Evolutionary conservation across 2,329 filamentous ascomycete species (phyloP), one percentile per base, ranked within the genome.

Genomic region (Sclerotinia trifoliorum): DNA sequence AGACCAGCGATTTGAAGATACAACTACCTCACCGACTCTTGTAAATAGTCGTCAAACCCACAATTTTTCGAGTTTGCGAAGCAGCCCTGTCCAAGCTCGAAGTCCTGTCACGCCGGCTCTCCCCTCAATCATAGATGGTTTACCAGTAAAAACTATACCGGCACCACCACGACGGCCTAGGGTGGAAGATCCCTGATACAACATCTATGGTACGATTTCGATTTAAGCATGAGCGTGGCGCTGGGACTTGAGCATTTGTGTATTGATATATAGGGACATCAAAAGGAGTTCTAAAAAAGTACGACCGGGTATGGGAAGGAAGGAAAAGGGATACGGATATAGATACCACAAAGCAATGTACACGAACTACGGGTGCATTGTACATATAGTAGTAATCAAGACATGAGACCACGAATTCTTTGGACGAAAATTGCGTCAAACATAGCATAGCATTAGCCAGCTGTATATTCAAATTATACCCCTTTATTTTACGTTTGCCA

Each of bases 71-170:
- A 72, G 64, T 61, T 68, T 70, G 56, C 69, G 65, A 21, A 73
- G 70, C 51, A 74, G 69, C 48, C 70, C 65, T 19, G 51, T 29
- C 35, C 68, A 66, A 46, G 56, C 63, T 58, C 70, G 64, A 48
- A 73, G 68, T 51, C 68, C 71, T 48, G 60, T 51, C 32, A 42
- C 60, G 17, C 60, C 60, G 29, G 32, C 60, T 51, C 58, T 67
- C 11, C 73, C 74, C 24, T 55, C 71, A 17, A 61, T 66, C 5
- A 63, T 69, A 68, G 71, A 71, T 56, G 73, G 71, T 7, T 67
- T 77, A 26, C 72, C 71, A 24, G 65, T 76, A 15, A 64, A 71
- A 46, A 74, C 69, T 64, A 75, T 77, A 52, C 75, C 75, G n/a
- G 74, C 75, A 62, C 75, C 75, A 7, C 74, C 74, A 42, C 70